A percentile compares a stretch with the other conserved stretches of the same genome.
These are phyloP conservation scores for Yamagishiella unicocca DNA, from an alignment of 139 green algal species.

Conservation along the genomic window DNA sequence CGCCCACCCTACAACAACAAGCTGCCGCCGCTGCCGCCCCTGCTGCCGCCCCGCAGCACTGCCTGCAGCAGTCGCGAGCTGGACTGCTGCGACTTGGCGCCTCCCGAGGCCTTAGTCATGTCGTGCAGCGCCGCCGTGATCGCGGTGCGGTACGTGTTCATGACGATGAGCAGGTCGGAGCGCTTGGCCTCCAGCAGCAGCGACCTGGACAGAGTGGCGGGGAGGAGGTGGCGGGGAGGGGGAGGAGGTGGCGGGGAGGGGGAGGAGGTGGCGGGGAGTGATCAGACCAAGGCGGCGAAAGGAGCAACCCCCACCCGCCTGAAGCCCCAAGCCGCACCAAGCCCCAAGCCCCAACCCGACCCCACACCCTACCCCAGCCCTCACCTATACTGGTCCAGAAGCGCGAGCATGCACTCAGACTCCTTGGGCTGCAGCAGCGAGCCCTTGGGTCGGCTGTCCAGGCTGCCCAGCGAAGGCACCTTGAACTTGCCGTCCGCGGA, in stretches of 20 bases:
- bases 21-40: neutral
- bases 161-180: constrained; percentile 25
- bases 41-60: neutral
- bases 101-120: neutral
- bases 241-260: neutral
- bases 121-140: constrained; percentile 34
- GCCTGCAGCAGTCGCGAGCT: constrained; percentile 28
- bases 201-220: neutral
- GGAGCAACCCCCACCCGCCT: too few relatives aligned
- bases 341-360: too few relatives aligned
- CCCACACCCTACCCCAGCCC: neutral
- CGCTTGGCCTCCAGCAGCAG: constrained; percentile 32
- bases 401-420: constrained; percentile 10
- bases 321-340: too few relatives aligned
- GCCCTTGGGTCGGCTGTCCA: constrained; percentile 22
- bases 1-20: too few relatives aligned
- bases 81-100: neutral
- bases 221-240: neutral
- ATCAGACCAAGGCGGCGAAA: too few relatives aligned
- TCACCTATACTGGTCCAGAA: constrained; percentile 39
- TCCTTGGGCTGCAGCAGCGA: constrained; percentile 11
- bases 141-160: constrained; percentile 37
- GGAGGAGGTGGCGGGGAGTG: neutral
- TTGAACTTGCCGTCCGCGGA: neutral
- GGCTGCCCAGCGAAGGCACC: neutral